A percentile compares a stretch with the other conserved stretches of the same genome.
Evolutionary conservation across 768 basidiomycete species (phyloP).

Genomic region (Postia placenta): DNA sequence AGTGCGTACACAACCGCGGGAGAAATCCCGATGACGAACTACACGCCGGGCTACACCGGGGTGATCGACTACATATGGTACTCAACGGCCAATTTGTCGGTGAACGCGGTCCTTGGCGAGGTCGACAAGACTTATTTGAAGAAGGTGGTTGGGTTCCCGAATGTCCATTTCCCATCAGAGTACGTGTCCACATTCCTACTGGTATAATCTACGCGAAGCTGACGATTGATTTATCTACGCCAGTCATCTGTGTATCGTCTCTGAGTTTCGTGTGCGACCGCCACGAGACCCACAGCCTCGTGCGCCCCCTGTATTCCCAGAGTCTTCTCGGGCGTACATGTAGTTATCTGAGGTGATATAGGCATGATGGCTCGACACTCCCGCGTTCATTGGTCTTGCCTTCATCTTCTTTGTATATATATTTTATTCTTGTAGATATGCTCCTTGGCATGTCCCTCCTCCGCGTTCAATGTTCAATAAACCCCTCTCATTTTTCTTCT

Average conservation of each 20-base stretch:
- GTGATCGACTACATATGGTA: slow-evolving; percentile 95
- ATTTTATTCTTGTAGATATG: slow-evolving; percentile 21
- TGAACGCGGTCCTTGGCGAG: slow-evolving; percentile 83
- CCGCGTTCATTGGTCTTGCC: not conserved
- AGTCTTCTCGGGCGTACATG: slow-evolving; percentile 31
- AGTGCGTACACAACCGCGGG: slow-evolving; percentile 68
- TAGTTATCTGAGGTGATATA: slow-evolving; percentile 6
- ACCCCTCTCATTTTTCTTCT: slow-evolving; percentile 11
- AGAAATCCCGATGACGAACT: slow-evolving; percentile 79
- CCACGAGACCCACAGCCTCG: slow-evolving; percentile 42
- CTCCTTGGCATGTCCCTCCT: slow-evolving; percentile 5
- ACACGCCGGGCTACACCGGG: slow-evolving; percentile 81
- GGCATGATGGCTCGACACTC: slow-evolving; percentile 6
- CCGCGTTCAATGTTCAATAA: slow-evolving; percentile 3
- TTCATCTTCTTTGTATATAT: slow-evolving; percentile 12
- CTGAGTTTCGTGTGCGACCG: slow-evolving; percentile 77
- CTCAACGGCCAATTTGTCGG: slow-evolving; percentile 61
- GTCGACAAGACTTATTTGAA: slow-evolving; percentile 81
- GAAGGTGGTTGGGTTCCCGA: slow-evolving; percentile 94
- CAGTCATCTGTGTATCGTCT: slow-evolving; percentile 68
- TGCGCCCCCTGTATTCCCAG: slow-evolving; percentile 33
- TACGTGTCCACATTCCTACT: slow-evolving; percentile 38
- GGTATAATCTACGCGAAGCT: slow-evolving; percentile 2
- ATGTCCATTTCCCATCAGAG: slow-evolving; percentile 96
- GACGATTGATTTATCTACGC: slow-evolving; percentile 9